These are phyloP conservation scores for Boletus barrowsii DNA, from an alignment of 768 basidiomycete genomes.

Conservation along the genomic window DNA sequence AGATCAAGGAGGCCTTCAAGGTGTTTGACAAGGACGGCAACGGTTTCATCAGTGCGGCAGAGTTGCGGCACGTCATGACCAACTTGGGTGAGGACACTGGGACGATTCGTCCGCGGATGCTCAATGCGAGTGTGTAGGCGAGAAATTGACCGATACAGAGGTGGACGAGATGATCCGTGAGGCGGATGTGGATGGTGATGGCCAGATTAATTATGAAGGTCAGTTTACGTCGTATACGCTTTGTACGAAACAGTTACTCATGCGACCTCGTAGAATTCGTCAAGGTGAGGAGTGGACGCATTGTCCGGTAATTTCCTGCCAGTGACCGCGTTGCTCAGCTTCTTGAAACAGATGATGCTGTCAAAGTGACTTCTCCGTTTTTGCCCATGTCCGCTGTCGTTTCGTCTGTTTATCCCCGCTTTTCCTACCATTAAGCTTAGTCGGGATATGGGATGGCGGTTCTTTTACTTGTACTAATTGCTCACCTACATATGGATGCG, in stretches of 20 bases:
- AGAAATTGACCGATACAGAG: constrained; percentile 83
- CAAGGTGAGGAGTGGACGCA: constrained; percentile 43
- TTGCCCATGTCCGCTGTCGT: constrained; percentile 17
- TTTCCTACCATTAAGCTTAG: background rate
- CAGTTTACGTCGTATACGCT: constrained; percentile 14
- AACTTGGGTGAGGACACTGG: constrained; percentile 60
- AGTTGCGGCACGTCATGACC: constrained; percentile 89
- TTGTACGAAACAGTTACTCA: background rate
- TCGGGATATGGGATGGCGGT: background rate
- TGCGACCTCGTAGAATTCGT: constrained; percentile 59
- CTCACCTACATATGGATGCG: background rate
- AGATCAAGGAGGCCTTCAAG: constrained; percentile 95
- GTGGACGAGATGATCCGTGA: constrained; percentile 98
- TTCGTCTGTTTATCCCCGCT: background rate
- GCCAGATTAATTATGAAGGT: constrained; percentile 90
- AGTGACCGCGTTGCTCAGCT: constrained; percentile 8
- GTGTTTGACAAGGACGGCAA: constrained; percentile 97
- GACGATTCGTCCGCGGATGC: background rate
- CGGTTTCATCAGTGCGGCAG: constrained; percentile 82
- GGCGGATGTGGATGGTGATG: constrained; percentile 91
- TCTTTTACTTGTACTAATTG: constrained; percentile 7
- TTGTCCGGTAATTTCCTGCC: background rate
- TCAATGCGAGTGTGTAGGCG: constrained; percentile 44
- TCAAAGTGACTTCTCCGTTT: constrained; percentile 47
- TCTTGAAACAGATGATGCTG: constrained; percentile 61